Percentiles rank a stretch among this genome's conserved stretches.
phyloP scores from a whole-genome alignment of 805 yeast species.

The Yueomyces sp. region DNA sequence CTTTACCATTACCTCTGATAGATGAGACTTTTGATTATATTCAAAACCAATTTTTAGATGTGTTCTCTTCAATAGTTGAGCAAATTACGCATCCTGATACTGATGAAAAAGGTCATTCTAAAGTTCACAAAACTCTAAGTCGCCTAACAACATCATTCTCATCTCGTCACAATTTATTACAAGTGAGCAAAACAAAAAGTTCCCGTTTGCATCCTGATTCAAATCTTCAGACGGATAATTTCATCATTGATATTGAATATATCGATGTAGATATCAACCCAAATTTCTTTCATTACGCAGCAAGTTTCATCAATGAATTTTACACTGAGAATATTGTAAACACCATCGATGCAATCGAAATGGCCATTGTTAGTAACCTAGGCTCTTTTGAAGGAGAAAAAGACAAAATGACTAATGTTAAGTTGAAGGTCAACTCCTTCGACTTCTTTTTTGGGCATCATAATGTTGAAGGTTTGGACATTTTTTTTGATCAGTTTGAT shows the following conservation, averaged over 20 bases:
- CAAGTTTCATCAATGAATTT: slow-evolving; percentile 25
- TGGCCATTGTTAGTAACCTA: slow-evolving; percentile 38
- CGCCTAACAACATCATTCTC: too few species aligned
- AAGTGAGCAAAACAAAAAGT: not conserved
- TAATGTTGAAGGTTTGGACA: slow-evolving; percentile 8
- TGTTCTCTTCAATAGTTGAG: not conserved
- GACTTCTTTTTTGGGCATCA: slow-evolving; percentile 14
- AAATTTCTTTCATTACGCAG: slow-evolving; percentile 25
- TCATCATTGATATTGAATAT: slow-evolving; percentile 30
- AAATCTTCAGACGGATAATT: slow-evolving; percentile 4
- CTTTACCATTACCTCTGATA: slow-evolving; percentile 46
- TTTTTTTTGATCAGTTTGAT: slow-evolving; percentile 12
- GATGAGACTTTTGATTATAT: slow-evolving; percentile 33
- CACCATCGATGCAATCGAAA: slow-evolving; percentile 53
- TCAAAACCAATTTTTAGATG: slow-evolving; percentile 23
- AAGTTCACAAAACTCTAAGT: too few species aligned
- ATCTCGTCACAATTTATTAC: too few species aligned
- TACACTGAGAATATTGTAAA: slow-evolving; percentile 30
- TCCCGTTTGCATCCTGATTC: not conserved
- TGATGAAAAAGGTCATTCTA: too few species aligned
- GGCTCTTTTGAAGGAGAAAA: slow-evolving; percentile 17
- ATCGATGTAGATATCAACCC: slow-evolving; percentile 29
- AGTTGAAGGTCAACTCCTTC: slow-evolving; percentile 7
- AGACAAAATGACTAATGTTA: slow-evolving; percentile 6
- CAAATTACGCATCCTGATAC: not conserved